Evolutionary conservation across 805 yeast species (phyloP).

Genomic region (Metschnikowia aberdeeniae): DNA sequence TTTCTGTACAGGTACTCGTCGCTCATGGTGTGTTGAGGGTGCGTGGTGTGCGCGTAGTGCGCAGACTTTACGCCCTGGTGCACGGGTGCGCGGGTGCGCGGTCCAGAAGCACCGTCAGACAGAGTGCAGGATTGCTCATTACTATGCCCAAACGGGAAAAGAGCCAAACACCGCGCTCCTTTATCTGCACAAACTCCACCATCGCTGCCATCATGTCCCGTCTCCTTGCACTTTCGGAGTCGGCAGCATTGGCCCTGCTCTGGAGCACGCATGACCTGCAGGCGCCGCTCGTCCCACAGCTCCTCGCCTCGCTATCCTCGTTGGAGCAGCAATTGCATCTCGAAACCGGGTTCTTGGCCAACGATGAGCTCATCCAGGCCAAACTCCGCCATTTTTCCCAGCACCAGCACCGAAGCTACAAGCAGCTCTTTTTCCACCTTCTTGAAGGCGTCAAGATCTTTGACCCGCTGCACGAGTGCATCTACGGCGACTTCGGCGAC

Average conservation of each 20-base stretch:
- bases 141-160: conserved; percentile 2
- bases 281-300: conserved; percentile 1
- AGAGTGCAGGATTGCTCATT: neutral
- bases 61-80: neutral
- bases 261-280: neutral
- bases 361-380: conserved; percentile 5
- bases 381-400: neutral
- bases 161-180: neutral
- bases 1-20: conserved; percentile 5
- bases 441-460: conserved; percentile 19
- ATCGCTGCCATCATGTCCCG: neutral
- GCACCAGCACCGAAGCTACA: neutral
- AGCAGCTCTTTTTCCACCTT: neutral
- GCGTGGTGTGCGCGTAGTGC: neutral
- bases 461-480: conserved; percentile 12
- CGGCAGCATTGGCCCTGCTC: neutral
- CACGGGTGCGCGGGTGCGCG: too few relatives aligned
- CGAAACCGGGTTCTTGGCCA: conserved; percentile 3
- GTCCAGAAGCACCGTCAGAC: too few relatives aligned
- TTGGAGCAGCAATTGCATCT: conserved; percentile 5
- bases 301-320: neutral
- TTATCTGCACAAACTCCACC: neutral
- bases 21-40: neutral
- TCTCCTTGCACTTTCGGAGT: neutral
- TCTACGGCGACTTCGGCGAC: conserved; percentile 17